Evolutionary conservation across 2,329 filamentous ascomycete genomes (phyloP), one percentile per base, ranked within the genome.

Genomic region (Alternaria burnsii): DNA sequence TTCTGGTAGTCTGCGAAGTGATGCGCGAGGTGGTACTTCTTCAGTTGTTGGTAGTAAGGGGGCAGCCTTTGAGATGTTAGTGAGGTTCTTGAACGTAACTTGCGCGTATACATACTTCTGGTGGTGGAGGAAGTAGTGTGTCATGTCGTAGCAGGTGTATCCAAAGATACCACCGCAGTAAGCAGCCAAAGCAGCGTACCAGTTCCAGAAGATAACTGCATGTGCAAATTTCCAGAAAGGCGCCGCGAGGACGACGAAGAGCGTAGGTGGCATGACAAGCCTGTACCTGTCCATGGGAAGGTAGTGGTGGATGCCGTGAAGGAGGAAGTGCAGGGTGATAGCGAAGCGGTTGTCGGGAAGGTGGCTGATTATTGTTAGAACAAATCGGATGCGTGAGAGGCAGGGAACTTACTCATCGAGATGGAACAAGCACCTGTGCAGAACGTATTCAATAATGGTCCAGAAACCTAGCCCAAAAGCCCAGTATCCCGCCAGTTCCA

Each of bases 1-100:
- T 97, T 94, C 80, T 99, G 91, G 78, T 96, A 99, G 78, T 99
- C 95, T 63, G 95, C 92, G 80, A 97, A 99, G 82, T 99, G 95
- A 78, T 99, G 95, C 77, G 93, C 89, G 30, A 99, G 89, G 77
- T 99, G 95, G 76, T 97, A 97, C 81, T 97, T 98, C 88, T 99
- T 99, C 72, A 98, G 87, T 66, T 88, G 85, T 80, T 91, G 92
- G 83, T 96, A 98, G 86, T 93, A 97, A 2, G 89, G 82, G 16
- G 95, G 95, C 3, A 99, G 88, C 71, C 87, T 88, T 60, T 1
- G 34, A 20, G 8, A 22, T 26, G 59, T 71, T 57, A 71, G 66
- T 52, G 34, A 10, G 3, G 22, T 42, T 24, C 6, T 32, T 41
- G 7, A 20, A 7, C 41, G 8, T 22, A 1, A 6, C 5, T 12